phyloP scores from a whole-genome alignment of 768 basidiomycete species.

The Xerocomus potaroensis region DNA sequence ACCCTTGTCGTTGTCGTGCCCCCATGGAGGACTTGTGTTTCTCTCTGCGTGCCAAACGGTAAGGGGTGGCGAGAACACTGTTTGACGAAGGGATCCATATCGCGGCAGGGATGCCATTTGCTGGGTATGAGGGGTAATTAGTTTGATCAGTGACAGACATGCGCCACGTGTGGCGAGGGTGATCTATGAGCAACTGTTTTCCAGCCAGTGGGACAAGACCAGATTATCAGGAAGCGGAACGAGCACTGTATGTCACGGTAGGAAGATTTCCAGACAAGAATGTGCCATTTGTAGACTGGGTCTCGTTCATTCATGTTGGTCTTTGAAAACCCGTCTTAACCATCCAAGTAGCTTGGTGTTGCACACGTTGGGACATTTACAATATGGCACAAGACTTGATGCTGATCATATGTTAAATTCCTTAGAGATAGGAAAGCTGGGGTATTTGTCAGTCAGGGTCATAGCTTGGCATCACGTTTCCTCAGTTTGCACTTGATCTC shows the following conservation, averaged over 20 bases:
- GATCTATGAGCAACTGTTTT: neutral
- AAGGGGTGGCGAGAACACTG: neutral
- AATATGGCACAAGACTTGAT: too few relatives aligned
- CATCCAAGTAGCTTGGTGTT: too few relatives aligned
- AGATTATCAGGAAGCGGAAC: neutral
- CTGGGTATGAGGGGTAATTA: neutral
- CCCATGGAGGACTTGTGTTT: neutral
- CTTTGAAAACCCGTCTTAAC: too few relatives aligned
- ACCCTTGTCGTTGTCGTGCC: too few relatives aligned
- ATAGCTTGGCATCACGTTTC: slow-evolving; percentile 24
- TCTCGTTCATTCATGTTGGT: neutral
- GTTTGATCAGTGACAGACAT: neutral
- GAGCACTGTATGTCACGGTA: neutral
- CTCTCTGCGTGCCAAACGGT: neutral
- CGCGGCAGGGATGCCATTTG: neutral
- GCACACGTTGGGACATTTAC: too few relatives aligned
- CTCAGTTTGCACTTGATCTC: slow-evolving; percentile 2
- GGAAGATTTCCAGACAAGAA: neutral
- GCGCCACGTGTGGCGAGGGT: neutral
- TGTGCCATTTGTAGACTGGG: neutral
- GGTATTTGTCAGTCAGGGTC: too few relatives aligned
- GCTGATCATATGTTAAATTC: too few relatives aligned
- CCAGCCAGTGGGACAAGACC: neutral
- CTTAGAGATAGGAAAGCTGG: too few relatives aligned
- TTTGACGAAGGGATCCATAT: neutral